Evolutionary conservation across 306 rosid genomes (phyloP).

Genomic region (Prunus padus): DNA sequence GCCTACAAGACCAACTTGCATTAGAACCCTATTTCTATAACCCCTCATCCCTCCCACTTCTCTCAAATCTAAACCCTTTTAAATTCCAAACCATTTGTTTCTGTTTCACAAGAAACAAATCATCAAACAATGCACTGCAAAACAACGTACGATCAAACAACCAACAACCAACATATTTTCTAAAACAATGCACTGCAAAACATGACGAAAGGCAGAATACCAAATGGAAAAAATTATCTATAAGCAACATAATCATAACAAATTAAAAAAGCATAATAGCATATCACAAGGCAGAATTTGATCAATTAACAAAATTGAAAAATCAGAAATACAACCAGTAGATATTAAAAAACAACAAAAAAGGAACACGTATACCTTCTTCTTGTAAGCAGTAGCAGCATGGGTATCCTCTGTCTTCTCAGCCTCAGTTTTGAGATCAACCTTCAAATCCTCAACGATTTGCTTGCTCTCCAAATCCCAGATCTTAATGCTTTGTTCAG

Average conservation of each 20-base stretch:
- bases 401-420: slow-evolving; percentile 62
- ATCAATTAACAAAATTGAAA: neutral
- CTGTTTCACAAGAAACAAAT: too few relatives aligned
- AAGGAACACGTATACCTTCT: slow-evolving; percentile 51
- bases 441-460: slow-evolving; percentile 89
- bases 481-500: slow-evolving; percentile 92
- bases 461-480: slow-evolving; percentile 99
- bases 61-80: too few relatives aligned
- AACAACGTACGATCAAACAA: too few relatives aligned
- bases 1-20: too few relatives aligned
- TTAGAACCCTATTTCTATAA: too few relatives aligned
- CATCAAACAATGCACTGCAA: too few relatives aligned
- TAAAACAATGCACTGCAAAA: too few relatives aligned
- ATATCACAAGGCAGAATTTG: neutral
- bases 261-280: neutral
- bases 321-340: neutral
- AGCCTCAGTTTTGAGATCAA: slow-evolving; percentile 77
- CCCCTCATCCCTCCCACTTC: too few relatives aligned
- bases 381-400: slow-evolving; percentile 52
- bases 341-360: too few relatives aligned
- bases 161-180: too few relatives aligned
- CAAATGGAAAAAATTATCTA: neutral
- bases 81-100: too few relatives aligned
- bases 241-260: neutral
- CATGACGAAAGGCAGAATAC: neutral